Base-by-base conservation (phyloP, 2,329 filamentous ascomycete species). In the Hymenoscyphus infarciens region DNA sequence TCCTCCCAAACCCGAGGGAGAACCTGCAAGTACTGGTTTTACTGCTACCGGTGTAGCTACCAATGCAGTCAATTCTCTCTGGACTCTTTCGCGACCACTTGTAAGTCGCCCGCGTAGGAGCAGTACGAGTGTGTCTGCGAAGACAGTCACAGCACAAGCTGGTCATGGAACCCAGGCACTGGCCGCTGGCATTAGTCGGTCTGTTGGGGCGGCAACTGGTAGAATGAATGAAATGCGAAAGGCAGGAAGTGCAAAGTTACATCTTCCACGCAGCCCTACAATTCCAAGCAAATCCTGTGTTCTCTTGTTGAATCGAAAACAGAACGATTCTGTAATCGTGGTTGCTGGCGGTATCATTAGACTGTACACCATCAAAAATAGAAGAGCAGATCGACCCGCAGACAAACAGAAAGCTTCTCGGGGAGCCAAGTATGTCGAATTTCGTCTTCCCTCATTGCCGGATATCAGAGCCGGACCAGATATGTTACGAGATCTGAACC, bases 101-200 rank as follows among this genome's bases (percentile, higher is more conserved):
- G 71, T 74, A n/a, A 67, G 66, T 54, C 68, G 71, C 5, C 69
- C 67, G 35, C 72, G 74, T 27, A 69, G 72, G 65, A 73, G 71
- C 57, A 74, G 72, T 61, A 67, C 66, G 29, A 69, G 70, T 35
- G 66, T 73, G 22, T 71, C 72, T 29, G 69, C 69, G 54, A 69
- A 69, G 55, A 69, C 69, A 35, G 67, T 74, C 29, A 71, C 71
- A 59, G 69, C 70, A 25, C 85, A 85, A 62, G 86, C 86, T 27
- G 86, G 88, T 5, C 88, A 91, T 69, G 87, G 89, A 11, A 87
- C 88, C 5, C 88, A 91, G 67, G 87, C 88, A 10, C 82, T 93
- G 61, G 89, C 88, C 61, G 87, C 87, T 57, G 88, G 88, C 55
- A 87, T 93, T 65, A 90, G 86, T 72, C 87, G 86, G 72, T 91